Conservation (phyloP, 139 green algal species). For the Chlamydomonas schloesseri region DNA sequence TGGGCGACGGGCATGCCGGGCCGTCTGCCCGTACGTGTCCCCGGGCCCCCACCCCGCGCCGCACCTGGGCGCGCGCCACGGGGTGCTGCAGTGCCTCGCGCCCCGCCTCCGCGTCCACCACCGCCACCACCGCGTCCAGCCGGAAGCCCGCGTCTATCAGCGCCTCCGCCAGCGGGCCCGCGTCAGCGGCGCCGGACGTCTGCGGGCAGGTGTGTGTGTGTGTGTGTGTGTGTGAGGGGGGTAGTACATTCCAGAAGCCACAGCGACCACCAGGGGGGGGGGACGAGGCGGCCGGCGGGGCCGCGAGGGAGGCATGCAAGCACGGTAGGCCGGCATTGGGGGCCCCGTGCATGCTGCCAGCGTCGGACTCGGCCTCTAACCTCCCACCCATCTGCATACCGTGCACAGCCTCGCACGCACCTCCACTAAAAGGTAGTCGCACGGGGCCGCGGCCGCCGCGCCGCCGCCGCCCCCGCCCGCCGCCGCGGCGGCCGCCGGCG, state of each 20-base stretch:
- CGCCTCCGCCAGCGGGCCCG: constrained; percentile 54
- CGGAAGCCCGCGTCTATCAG: constrained; percentile 45
- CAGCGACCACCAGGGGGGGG: too few species aligned
- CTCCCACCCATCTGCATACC: too few species aligned
- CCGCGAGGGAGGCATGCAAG: too few species aligned
- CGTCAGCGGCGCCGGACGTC: constrained; percentile 67
- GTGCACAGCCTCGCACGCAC: too few species aligned
- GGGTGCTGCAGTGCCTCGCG: constrained; percentile 30
- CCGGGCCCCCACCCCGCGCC: too few species aligned
- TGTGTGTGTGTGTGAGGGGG: neutral
- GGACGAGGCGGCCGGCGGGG: too few species aligned
- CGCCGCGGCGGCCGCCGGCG: neutral
- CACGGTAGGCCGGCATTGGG: too few species aligned
- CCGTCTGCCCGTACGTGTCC: too few species aligned
- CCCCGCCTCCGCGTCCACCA: constrained; percentile 65
- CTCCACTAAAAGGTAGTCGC: constrained; percentile 45
- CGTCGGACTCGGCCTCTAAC: too few species aligned
- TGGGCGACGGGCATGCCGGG: too few species aligned
- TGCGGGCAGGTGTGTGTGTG: neutral
- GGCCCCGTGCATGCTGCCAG: too few species aligned
- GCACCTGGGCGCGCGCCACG: constrained; percentile 58
- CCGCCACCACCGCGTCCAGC: constrained; percentile 56
- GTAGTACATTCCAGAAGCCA: too few species aligned
- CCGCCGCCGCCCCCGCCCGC: neutral
- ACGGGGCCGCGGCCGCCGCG: neutral